Conservation (phyloP, 2,329 filamentous ascomycete genomes). For the Colletotrichum cordylinicola region DNA sequence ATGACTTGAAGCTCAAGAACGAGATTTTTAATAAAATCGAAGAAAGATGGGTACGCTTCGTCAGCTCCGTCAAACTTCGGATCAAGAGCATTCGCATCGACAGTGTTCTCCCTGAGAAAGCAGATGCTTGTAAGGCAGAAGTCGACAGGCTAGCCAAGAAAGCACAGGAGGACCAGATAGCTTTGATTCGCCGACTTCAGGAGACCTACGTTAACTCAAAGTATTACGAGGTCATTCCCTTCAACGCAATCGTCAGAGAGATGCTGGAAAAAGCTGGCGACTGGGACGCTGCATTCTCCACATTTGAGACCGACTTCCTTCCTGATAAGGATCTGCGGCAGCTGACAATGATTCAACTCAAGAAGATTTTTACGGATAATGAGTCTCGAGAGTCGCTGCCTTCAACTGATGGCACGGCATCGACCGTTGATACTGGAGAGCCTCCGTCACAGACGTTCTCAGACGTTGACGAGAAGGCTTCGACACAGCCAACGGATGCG, state of each 20-base stretch:
- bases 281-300: constrained; percentile 89
- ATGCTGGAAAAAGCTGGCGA: constrained; percentile 93
- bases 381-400: constrained; percentile 79
- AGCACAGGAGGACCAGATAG: constrained; percentile 82
- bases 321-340: constrained; percentile 96
- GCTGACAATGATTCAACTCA: constrained; percentile 88
- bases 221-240: constrained; percentile 95
- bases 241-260: constrained; percentile 86
- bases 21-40: constrained; percentile 85
- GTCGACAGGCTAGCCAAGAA: constrained; percentile 80
- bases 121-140: constrained; percentile 80
- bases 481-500: constrained; percentile 46
- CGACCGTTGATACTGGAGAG: constrained; percentile 57
- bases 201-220: constrained; percentile 91
- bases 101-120: constrained; percentile 86
- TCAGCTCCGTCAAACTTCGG: constrained; percentile 82
- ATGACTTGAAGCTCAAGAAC: constrained; percentile 91
- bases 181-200: constrained; percentile 79
- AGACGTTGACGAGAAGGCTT: constrained; percentile 51
- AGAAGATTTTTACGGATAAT: constrained; percentile 92
- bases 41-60: constrained; percentile 84
- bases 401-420: constrained; percentile 70
- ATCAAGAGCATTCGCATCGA: constrained; percentile 90
- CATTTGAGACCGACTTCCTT: constrained; percentile 93
- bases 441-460: constrained; percentile 49